A percentile compares a stretch with the other conserved stretches of the same genome.
Conservation (phyloP, 371 early-diverging fungal genomes). For the Cladochytrium tenue region DNA sequence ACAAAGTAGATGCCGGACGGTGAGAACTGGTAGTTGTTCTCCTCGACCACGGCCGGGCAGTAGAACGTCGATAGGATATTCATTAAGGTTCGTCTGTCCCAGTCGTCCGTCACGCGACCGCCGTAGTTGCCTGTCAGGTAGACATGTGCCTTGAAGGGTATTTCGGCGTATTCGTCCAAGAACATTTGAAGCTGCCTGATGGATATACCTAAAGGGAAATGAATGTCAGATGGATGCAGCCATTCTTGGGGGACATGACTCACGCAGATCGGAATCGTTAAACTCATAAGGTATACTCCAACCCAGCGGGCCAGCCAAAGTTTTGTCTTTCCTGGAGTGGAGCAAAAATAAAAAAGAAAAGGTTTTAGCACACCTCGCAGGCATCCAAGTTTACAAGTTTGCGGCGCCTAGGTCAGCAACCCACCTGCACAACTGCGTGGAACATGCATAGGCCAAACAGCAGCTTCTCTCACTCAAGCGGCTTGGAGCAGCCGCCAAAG, state of each 20-base stretch:
- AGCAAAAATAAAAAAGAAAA: no score
- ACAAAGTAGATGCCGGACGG: slow-evolving; percentile 54
- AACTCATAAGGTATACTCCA: slow-evolving; percentile 71
- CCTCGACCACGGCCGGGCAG: slow-evolving; percentile 46
- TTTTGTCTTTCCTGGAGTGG: slow-evolving; percentile 54
- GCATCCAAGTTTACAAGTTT: no score
- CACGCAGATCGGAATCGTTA: slow-evolving; percentile 59
- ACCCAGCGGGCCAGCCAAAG: slow-evolving; percentile 62
- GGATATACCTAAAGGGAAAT: slow-evolving; percentile 42
- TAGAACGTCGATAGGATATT: slow-evolving; percentile 53
- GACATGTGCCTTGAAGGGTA: slow-evolving; percentile 57
- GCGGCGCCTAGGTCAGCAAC: no score
- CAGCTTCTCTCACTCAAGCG: slow-evolving; percentile 57
- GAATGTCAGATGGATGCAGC: not conserved
- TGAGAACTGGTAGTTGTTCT: slow-evolving; percentile 48
- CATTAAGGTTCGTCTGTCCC: slow-evolving; percentile 58
- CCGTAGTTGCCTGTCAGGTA: slow-evolving; percentile 67
- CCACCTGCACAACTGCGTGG: slow-evolving; percentile 56
- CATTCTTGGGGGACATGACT: slow-evolving; percentile 20
- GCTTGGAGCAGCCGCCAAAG: slow-evolving; percentile 46
- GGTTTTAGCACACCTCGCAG: no score
- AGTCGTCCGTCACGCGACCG: slow-evolving; percentile 67
- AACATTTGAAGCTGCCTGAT: slow-evolving; percentile 63
- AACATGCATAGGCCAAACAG: slow-evolving; percentile 61
- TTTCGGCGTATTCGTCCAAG: slow-evolving; percentile 53